These are phyloP conservation scores for Haplographium delicatum DNA, from an alignment of 495 filamentous ascomycete species.

Conservation along the genomic window DNA sequence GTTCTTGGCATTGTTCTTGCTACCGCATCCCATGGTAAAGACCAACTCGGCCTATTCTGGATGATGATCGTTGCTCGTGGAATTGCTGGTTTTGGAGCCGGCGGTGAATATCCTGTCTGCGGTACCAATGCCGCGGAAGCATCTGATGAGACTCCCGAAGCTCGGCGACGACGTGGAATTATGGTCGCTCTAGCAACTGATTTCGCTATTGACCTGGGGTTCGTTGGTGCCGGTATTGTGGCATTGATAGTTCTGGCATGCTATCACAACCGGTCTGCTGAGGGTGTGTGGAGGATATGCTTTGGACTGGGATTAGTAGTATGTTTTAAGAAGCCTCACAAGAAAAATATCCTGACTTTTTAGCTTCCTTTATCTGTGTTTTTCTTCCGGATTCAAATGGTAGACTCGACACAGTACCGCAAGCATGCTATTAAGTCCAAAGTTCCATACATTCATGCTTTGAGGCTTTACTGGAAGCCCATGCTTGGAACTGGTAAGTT, in stretches of 20 bases:
- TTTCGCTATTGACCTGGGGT: slow-evolving; percentile 42
- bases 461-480: slow-evolving; percentile 12
- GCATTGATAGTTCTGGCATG: slow-evolving; percentile 41
- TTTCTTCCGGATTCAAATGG: slow-evolving; percentile 30
- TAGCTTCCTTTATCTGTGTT: slow-evolving; percentile 24
- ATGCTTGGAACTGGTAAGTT: slow-evolving; percentile 6
- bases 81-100: slow-evolving; percentile 44
- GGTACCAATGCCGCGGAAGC: slow-evolving; percentile 38
- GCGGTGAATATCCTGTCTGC: slow-evolving; percentile 38
- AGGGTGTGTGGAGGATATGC: slow-evolving; percentile 33
- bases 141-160: slow-evolving; percentile 35
- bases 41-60: slow-evolving; percentile 45
- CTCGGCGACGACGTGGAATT: slow-evolving; percentile 33
- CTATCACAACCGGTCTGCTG: slow-evolving; percentile 33
- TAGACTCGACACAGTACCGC: slow-evolving; percentile 11
- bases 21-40: slow-evolving; percentile 42
- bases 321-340: slow-evolving; percentile 19
- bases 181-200: slow-evolving; percentile 46
- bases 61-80: slow-evolving; percentile 49
- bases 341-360: too few relatives aligned
- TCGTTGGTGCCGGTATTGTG: slow-evolving; percentile 40
- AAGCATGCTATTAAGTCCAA: slow-evolving; percentile 11
- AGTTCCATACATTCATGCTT: slow-evolving; percentile 11
- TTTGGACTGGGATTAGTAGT: slow-evolving; percentile 35
- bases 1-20: slow-evolving; percentile 45